Evolutionary conservation across 805 yeast genomes (phyloP), one percentile per base, ranked within the genome.

Genomic region (Wickerhamiella musiphila): DNA sequence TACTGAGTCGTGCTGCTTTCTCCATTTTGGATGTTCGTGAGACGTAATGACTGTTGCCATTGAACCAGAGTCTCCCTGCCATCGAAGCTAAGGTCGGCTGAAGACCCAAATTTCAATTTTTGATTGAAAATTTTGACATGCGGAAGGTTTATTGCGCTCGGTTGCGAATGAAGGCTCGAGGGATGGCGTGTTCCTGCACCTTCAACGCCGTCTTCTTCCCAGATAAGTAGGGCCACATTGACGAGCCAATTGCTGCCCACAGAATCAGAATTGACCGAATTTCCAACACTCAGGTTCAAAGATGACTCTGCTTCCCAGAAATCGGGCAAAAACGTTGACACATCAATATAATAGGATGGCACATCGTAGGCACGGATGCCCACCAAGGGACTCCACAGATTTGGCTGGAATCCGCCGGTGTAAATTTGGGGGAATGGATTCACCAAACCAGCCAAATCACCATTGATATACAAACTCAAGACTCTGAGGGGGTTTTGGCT

Each of bases 351-450:
- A 39, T 74, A 58, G 12, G 73, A 61, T 13, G 69, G 71, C 19
- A 78, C 59, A 48, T 81, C 92, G 53, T 71, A 79, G 2, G 92
- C 73, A 37, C 70, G 65, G 16, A 66, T 63, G 2, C 81, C 73
- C 11, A 79, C 92, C 38, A 77, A 69, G 4, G 92, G 79, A 31
- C 66, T 61, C 93, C 93, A 82, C 28, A 79, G 54, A 2, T 74
- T 63, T 1, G 94, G 93, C 3, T 83, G 68, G 26, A 70, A 55
- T 1, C 92, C 93, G 5, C 93, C 93, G 2, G 93, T 70, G 53
- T 65, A 81, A 8, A 82, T 63, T 5, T 73, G 68, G 1, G 83
- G 83, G 39, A 66, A 69, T 2, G 92, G 90, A 17, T 69, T 58
- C 18, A 66, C 65, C 2, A 70, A 54, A 2, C 73, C 73, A 8